phyloP scores from a whole-genome alignment of 306 rosid genomes.

The Adenanthera pavonina region DNA sequence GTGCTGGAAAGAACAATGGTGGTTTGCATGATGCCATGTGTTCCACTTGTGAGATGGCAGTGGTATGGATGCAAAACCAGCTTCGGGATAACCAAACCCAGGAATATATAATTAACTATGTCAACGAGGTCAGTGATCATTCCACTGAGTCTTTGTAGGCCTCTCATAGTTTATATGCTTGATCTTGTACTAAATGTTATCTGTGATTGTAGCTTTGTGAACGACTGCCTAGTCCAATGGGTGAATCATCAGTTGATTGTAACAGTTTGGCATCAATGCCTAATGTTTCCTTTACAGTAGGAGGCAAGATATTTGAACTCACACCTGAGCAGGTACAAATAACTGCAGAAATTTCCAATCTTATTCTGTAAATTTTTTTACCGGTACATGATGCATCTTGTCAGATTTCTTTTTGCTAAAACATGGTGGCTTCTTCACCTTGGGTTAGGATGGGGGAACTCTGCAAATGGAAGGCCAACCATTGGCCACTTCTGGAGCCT shows the following conservation, averaged over 20 bases:
- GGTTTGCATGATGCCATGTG: conserved; percentile 50
- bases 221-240: conserved; percentile 74
- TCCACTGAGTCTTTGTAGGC: neutral
- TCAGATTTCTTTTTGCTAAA: neutral
- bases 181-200: conserved; percentile 26
- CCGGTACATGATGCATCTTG: neutral
- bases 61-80: conserved; percentile 77
- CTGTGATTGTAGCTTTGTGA: conserved; percentile 64
- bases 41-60: conserved; percentile 69
- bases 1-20: conserved; percentile 38
- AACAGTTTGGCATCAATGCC: conserved; percentile 63
- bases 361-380: neutral
- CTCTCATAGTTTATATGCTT: neutral
- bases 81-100: conserved; percentile 60
- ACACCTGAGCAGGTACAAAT: conserved; percentile 60
- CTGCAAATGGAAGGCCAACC: neutral
- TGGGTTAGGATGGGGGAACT: neutral
- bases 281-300: conserved; percentile 59
- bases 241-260: conserved; percentile 75
- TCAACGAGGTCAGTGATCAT: conserved; percentile 54
- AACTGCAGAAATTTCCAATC: neutral
- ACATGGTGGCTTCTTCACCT: neutral
- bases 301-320: conserved; percentile 65
- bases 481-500: neutral
- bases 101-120: conserved; percentile 58